A percentile compares a stretch with the other conserved stretches of the same genome.
Conservation (phyloP, 176 grass and related monocot species). For the Musa itinerans region DNA sequence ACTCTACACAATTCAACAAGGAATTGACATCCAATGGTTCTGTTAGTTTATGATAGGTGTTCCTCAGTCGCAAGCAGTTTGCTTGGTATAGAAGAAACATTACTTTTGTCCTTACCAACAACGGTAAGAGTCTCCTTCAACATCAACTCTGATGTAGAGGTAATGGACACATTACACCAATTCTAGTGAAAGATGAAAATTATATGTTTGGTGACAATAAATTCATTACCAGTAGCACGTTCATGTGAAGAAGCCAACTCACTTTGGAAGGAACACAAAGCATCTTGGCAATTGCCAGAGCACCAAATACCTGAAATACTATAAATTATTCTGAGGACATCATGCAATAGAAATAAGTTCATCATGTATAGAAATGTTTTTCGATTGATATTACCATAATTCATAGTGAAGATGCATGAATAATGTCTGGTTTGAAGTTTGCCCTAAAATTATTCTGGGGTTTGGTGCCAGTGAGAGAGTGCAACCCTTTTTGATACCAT, state of each 20-base stretch:
- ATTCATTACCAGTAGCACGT: neutral
- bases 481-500: constrained; percentile 75
- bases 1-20: no score
- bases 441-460: constrained; percentile 83
- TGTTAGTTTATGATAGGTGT: no score
- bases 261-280: constrained; percentile 85
- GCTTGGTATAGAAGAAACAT: no score
- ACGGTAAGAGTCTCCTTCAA: neutral
- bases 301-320: constrained; percentile 73
- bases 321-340: neutral
- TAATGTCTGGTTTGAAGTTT: constrained; percentile 93
- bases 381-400: constrained; percentile 58
- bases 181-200: neutral
- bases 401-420: constrained; percentile 89
- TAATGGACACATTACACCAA: neutral
- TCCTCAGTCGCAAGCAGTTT: no score
- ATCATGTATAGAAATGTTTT: neutral
- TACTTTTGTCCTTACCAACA: neutral
- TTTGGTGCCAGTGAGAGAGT: constrained; percentile 79
- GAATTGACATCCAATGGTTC: no score
- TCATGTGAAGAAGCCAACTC: constrained; percentile 25
- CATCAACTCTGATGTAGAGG: neutral
- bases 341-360: neutral
- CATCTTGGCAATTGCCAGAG: constrained; percentile 81
- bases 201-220: neutral